Conservation (phyloP, 345 rosid genomes). For the Camelina neglecta region DNA sequence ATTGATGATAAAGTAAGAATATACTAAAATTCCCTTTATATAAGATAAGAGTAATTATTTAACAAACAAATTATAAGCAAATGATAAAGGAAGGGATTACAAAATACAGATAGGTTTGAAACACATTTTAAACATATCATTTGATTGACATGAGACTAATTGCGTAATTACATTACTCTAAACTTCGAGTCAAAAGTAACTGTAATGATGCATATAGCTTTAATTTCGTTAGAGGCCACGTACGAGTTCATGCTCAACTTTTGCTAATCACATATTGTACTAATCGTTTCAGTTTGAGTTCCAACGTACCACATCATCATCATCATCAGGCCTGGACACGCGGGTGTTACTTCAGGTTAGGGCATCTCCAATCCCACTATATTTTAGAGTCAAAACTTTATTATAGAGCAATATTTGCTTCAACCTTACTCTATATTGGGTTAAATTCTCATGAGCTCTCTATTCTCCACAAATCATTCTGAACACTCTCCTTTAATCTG, state of each 20-base stretch:
- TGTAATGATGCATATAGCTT: slow-evolving; percentile 28
- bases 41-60: background rate
- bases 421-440: too few relatives aligned
- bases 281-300: slow-evolving; percentile 13
- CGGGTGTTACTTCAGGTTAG: too few relatives aligned
- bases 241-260: slow-evolving; percentile 18
- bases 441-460: too few relatives aligned
- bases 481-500: too few relatives aligned
- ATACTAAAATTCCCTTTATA: background rate
- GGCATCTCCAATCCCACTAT: too few relatives aligned
- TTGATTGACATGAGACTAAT: slow-evolving; percentile 23
- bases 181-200: slow-evolving; percentile 3
- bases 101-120: background rate
- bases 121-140: slow-evolving; percentile 29
- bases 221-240: slow-evolving; percentile 12
- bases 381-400: too few relatives aligned
- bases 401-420: too few relatives aligned
- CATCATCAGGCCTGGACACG: background rate
- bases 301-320: background rate
- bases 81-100: slow-evolving; percentile 31
- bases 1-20: slow-evolving; percentile 21
- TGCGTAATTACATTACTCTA: background rate
- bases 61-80: slow-evolving; percentile 21
- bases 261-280: slow-evolving; percentile 21
- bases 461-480: too few relatives aligned